Base-by-base conservation (phyloP, 2,329 filamentous ascomycete genomes). In the Diaporthe sp. region DNA sequence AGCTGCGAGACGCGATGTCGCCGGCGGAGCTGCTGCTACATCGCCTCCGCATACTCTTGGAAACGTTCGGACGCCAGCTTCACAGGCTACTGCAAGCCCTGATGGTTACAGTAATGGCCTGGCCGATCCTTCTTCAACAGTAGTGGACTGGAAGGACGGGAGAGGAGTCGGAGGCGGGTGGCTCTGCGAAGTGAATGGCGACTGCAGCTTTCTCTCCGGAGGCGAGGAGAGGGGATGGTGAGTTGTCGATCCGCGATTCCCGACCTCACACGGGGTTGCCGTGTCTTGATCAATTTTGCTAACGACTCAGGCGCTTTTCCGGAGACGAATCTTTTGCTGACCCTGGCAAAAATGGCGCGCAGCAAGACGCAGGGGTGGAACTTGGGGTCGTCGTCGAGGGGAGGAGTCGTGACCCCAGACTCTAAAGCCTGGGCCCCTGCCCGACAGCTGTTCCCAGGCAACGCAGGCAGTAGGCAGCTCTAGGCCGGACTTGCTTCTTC, bases 161-260 rank as follows among this genome's bases (percentile, higher is more conserved):
- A 87, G 84, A 30, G 93, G 93, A 28, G 89, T 96, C 52, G 87
- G 88, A 35, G 95, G 95, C 50, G 93, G 93, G 38, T 99, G 96
- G 96, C 88, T 91, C 54, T 96, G 95, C 81, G 89, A 91, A 75
- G 82, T 90, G 71, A 96, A 98, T 84, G 95, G 95, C 22, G 95
- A 98, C 82, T 98, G 95, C 80, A 92, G 90, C 75, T 97, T 96
- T 83, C 86, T 98, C 78, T 91, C 88, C 71, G 89, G 89, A 72
- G 96, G 96, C 10, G 93, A 94, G 79, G 96, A 98, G 84, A 89
- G 96, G 85, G 95, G 95, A 81, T 98, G 96, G 95, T 97, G 80
- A 82, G 89, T 87, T 72, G 30, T 38, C 33, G 8, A 67, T 71
- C 73, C 76, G 67, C 73, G 4, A 25, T 47, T 47, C 38, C 45